Evolutionary conservation across 2,329 filamentous ascomycete species (phyloP), one percentile per base, ranked within the genome.

Genomic region (Talaromyces sp.): DNA sequence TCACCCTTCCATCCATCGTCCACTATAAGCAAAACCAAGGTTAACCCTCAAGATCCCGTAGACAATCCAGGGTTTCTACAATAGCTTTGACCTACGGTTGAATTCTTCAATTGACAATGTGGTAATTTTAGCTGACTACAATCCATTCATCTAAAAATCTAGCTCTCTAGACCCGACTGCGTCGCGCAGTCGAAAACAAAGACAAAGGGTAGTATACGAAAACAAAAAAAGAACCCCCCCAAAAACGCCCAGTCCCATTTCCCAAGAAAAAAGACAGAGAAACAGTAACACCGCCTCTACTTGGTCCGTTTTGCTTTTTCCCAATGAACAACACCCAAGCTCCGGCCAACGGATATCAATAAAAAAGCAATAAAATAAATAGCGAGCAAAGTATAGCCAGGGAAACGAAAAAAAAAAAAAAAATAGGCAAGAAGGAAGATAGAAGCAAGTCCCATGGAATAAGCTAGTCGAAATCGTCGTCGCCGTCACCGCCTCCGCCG

Each of bases 391-490:
- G n/a, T 31, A 61, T 43, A 52, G 37, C 27, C 27, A 62, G 13
- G 45, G 41, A 56, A 56, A 31, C 3, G 45, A 52, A 41, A 52
- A 54, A 41, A 25, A 54, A 41, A 25, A 52, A 45, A 8, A 41
- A 39, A n/a, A 37, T 47, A 47, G n/a, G 13, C 22, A 31, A n/a
- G 27, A 22, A 27, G 17, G 11, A 47, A 61, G 25, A 61, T 6
- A 31, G 10, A 13, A 31, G 15, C n/a, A 27, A 13, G 37, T 17
- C 41, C 15, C 3, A 8, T 4, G n/a, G 45, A 47, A 19, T 15
- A n/a, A 45, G 45, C 7, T 62, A 63, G 57, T 65, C 65, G 57
- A 62, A 60, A 13, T 67, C 66, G 41, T 66, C 63, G 13, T 63
- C 64, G 13, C 52, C 64, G 27, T 66, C 59, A 35, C 59, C 63